These are phyloP conservation scores for Flaveria sonorensis DNA, from an alignment of 129 eudicot genomes.

Conservation along the genomic window DNA sequence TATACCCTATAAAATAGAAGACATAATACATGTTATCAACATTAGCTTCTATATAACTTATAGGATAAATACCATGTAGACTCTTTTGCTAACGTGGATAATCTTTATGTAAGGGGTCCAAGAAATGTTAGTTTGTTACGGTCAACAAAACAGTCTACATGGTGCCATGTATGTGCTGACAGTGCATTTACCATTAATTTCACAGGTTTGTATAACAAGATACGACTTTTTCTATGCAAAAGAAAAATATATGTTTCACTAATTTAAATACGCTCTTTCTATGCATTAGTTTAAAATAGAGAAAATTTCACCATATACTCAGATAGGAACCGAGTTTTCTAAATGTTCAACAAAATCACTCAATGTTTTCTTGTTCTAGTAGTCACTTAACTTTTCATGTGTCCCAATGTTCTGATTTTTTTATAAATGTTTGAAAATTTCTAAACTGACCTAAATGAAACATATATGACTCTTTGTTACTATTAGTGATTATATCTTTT, in stretches of 20 bases:
- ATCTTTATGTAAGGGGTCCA: not conserved
- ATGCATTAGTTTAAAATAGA: not conserved
- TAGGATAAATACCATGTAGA: not conserved
- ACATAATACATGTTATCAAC: not conserved
- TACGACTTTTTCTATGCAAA: too few species aligned
- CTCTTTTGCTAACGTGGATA: not conserved
- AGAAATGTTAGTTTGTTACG: not conserved
- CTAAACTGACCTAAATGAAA: too few species aligned
- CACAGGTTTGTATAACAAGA: not conserved
- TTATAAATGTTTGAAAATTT: too few species aligned
- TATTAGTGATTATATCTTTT: too few species aligned
- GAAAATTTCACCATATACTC: too few species aligned
- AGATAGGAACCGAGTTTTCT: too few species aligned
- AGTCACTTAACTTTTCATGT: too few species aligned
- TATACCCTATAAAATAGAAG: slow-evolving; percentile 61
- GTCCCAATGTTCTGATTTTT: too few species aligned
- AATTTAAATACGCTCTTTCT: not conserved
- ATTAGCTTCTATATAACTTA: not conserved
- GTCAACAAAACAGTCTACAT: slow-evolving; percentile 2
- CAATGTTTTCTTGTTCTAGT: too few species aligned
- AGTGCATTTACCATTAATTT: not conserved
- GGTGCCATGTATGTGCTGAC: not conserved
- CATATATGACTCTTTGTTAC: too few species aligned
- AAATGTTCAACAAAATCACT: too few species aligned
- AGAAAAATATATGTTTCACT: not conserved